Evolutionary conservation across 2,329 filamentous ascomycete species (phyloP).

Genomic region (Colletotrichum sp.): DNA sequence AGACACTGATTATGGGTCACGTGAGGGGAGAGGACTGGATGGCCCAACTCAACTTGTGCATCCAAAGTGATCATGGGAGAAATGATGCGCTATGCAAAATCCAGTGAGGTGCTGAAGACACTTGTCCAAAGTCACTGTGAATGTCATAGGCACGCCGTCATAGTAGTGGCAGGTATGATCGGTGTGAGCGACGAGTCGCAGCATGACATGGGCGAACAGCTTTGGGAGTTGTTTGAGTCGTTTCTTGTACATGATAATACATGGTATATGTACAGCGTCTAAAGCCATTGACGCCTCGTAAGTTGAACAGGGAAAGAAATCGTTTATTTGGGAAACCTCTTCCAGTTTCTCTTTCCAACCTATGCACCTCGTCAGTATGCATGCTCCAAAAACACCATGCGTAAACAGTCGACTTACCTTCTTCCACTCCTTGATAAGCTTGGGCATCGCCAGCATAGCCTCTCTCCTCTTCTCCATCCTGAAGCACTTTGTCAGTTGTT

Average conservation of each 20-base stretch:
- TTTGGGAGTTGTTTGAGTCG: constrained; percentile 8
- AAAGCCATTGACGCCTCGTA: not conserved
- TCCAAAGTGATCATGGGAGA: not conserved
- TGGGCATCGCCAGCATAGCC: constrained; percentile 95
- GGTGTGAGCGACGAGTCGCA: not conserved
- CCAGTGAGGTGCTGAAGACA: not conserved
- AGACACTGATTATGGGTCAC: not conserved
- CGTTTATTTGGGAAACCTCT: constrained; percentile 61
- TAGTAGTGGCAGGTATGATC: not conserved
- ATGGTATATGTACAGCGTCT: constrained; percentile 22
- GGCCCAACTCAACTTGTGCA: not conserved
- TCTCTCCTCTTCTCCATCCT: constrained; percentile 87
- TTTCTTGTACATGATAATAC: constrained; percentile 24
- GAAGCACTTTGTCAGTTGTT: constrained; percentile 34
- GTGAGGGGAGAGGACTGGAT: not conserved
- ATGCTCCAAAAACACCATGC: not conserved
- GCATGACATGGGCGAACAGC: not conserved
- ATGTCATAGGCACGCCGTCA: not conserved
- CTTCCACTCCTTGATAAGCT: constrained; percentile 92
- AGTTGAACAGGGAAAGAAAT: not conserved
- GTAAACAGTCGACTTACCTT: constrained; percentile 65
- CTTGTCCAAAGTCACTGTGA: not conserved
- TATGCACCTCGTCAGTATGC: constrained; percentile 41
- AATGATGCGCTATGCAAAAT: not conserved
- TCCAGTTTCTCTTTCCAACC: constrained; percentile 62